Evolutionary conservation across 108 stramenopile species (phyloP).

Genomic region (Aurantiochytrium sp.): DNA sequence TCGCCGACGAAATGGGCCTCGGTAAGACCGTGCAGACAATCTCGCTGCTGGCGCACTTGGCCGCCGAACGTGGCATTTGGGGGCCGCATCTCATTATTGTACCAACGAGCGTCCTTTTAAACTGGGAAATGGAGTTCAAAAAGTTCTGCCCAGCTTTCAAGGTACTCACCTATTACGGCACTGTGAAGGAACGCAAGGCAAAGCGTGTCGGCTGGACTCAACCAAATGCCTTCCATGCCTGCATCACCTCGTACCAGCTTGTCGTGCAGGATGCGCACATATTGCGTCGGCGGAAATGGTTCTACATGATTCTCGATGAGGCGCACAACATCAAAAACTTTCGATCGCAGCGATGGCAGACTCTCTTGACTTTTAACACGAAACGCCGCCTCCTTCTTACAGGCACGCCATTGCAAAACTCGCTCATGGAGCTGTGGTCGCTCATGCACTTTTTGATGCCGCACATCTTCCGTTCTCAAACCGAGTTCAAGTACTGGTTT

Average conservation of each 20-base stretch:
- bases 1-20: constrained; percentile 97
- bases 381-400: constrained; percentile 85
- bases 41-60: constrained; percentile 81
- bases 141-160: constrained; percentile 82
- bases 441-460: constrained; percentile 67
- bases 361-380: constrained; percentile 89
- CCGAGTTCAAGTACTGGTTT: constrained; percentile 98
- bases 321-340: constrained; percentile 99
- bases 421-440: constrained; percentile 60
- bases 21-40: constrained; percentile 95
- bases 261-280: constrained; percentile 89
- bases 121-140: constrained; percentile 96
- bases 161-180: constrained; percentile 91
- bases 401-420: constrained; percentile 78
- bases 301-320: constrained; percentile 93
- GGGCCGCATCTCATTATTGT: constrained; percentile 95
- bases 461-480: constrained; percentile 65
- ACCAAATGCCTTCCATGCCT: constrained; percentile 71
- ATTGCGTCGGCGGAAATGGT: constrained; percentile 90
- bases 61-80: constrained; percentile 89
- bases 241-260: constrained; percentile 92
- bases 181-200: constrained; percentile 77
- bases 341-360: constrained; percentile 94
- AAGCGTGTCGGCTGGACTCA: constrained; percentile 88
- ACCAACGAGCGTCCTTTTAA: constrained; percentile 89